phyloP scores from a whole-genome alignment of 306 rosid species.

The Ormosia semicastrata region DNA sequence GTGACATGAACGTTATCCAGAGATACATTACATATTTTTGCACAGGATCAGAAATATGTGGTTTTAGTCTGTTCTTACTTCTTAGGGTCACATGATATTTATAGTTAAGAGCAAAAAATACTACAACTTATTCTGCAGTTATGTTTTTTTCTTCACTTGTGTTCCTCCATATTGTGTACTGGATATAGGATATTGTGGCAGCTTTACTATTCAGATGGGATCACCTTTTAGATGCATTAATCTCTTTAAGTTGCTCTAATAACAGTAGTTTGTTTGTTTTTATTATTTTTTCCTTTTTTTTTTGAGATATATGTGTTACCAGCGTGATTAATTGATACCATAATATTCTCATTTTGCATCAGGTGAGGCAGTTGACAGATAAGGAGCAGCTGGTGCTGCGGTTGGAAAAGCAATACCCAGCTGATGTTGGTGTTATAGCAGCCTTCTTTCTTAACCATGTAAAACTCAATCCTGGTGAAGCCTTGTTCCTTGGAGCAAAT shows the following conservation, averaged over 20 bases:
- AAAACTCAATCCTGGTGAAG: conserved; percentile 89
- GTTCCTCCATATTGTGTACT: background rate
- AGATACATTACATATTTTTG: background rate
- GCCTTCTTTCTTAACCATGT: conserved; percentile 91
- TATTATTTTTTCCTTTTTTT: background rate
- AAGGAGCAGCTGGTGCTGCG: conserved; percentile 75
- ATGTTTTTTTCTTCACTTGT: background rate
- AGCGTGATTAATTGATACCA: background rate
- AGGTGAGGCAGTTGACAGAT: conserved; percentile 78
- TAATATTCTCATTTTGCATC: conserved; percentile 18
- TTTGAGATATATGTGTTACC: background rate
- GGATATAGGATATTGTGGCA: background rate
- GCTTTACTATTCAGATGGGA: background rate
- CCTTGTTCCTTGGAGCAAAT: conserved; percentile 77
- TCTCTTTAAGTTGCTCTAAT: background rate
- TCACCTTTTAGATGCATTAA: background rate
- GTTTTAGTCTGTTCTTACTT: conserved; percentile 10
- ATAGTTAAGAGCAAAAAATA: background rate
- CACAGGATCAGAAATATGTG: conserved; percentile 3
- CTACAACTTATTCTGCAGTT: background rate
- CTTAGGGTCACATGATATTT: background rate
- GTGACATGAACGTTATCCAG: background rate
- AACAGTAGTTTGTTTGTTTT: background rate
- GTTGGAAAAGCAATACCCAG: conserved; percentile 83
- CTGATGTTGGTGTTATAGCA: conserved; percentile 78